Evolutionary conservation across 2,329 filamentous ascomycete genomes (phyloP).

Genomic region (Xenoacremonium recifei): DNA sequence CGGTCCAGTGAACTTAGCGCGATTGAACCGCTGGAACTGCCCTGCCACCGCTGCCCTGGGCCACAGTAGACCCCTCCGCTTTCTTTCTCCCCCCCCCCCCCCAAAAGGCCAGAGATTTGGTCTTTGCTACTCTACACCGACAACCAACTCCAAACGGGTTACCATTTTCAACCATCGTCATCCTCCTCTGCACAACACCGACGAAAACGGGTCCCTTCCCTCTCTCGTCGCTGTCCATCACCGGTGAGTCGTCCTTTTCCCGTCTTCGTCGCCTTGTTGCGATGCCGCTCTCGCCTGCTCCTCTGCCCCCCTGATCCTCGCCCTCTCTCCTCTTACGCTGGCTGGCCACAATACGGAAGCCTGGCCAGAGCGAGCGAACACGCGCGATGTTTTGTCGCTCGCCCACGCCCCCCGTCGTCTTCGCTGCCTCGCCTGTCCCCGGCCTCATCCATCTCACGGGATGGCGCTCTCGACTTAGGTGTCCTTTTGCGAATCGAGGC

Average conservation of each 20-base stretch:
- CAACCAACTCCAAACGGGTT: slow-evolving; percentile 25
- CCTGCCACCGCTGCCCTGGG: background rate
- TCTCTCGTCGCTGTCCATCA: too few species aligned
- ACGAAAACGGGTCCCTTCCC: slow-evolving; percentile 28
- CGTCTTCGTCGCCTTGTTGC: too few species aligned
- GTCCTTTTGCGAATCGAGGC: background rate
- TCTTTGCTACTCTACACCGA: slow-evolving; percentile 29
- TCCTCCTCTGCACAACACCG: slow-evolving; percentile 29
- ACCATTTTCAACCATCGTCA: slow-evolving; percentile 22
- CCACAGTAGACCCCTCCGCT: background rate
- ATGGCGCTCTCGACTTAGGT: slow-evolving; percentile 8
- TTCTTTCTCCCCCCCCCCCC: slow-evolving; percentile 22
- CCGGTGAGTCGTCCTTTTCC: background rate
- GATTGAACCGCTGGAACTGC: too few species aligned
- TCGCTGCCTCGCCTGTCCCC: too few species aligned
- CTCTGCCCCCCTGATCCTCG: background rate
- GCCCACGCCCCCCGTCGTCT: too few species aligned
- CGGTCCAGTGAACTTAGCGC: too few species aligned
- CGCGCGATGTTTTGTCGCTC: background rate
- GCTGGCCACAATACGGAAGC: slow-evolving; percentile 10
- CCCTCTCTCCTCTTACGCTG: background rate
- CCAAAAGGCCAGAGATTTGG: slow-evolving; percentile 8
- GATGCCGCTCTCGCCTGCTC: too few species aligned
- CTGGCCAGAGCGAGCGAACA: slow-evolving; percentile 7
- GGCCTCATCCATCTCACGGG: too few species aligned